phyloP scores from a whole-genome alignment of 2,329 filamentous ascomycete genomes.

The Gyromitra esculenta region DNA sequence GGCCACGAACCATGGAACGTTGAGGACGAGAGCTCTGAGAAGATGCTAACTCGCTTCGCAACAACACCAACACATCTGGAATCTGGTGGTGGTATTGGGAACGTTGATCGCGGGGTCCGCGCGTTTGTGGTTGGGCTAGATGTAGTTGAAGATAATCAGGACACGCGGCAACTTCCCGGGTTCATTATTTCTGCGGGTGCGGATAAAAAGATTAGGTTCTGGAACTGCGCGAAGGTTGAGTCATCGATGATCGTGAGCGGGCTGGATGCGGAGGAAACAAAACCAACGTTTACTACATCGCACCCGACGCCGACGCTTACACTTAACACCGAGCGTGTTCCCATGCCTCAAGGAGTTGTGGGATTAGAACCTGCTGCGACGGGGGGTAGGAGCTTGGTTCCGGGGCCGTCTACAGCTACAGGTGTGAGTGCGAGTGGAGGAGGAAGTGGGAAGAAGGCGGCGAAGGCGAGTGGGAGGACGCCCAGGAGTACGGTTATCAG shows the following conservation, averaged over 20 bases:
- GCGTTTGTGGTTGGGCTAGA: constrained; percentile 79
- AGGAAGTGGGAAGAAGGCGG: constrained; percentile 54
- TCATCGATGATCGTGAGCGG: constrained; percentile 84
- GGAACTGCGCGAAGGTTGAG: constrained; percentile 84
- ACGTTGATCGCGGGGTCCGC: constrained; percentile 74
- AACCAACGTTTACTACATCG: constrained; percentile 75
- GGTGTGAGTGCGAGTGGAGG: constrained; percentile 20
- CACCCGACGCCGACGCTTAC: constrained; percentile 72
- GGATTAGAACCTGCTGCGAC: constrained; percentile 60
- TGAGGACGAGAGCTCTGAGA: constrained; percentile 86
- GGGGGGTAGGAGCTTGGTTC: constrained; percentile 28
- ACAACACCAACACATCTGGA: constrained; percentile 70
- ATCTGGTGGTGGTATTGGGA: constrained; percentile 65
- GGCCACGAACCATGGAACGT: constrained; percentile 86
- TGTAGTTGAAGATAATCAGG: constrained; percentile 73
- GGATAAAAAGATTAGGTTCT: constrained; percentile 91
- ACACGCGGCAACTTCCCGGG: constrained; percentile 64
- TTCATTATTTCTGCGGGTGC: constrained; percentile 89
- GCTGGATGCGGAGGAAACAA: constrained; percentile 73
- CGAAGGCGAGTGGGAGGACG: constrained; percentile 62
- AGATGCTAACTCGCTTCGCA: constrained; percentile 86
- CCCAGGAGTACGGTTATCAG: constrained; percentile 85
- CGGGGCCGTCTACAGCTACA: constrained; percentile 52
- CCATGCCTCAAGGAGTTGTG: constrained; percentile 60
- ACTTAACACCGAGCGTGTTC: constrained; percentile 72